phyloP scores from a whole-genome alignment of 306 rosid species.

The Dalbergia cochinchinensis region DNA sequence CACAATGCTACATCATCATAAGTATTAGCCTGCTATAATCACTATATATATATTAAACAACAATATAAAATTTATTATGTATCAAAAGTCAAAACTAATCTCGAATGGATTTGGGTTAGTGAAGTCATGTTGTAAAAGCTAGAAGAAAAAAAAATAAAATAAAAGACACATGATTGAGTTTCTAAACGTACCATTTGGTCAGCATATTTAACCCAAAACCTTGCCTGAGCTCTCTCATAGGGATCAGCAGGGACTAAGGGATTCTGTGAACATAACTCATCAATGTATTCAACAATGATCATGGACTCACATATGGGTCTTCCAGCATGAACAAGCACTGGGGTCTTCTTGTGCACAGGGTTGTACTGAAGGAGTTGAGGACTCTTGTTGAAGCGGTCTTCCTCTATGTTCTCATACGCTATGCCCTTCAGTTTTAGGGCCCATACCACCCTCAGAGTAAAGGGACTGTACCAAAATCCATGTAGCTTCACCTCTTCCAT shows the following conservation, averaged over 20 bases:
- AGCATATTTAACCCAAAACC: conserved; percentile 59
- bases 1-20: too few species aligned
- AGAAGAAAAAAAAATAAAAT: too few species aligned
- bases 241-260: conserved; percentile 58
- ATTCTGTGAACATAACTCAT: conserved; percentile 57
- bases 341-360: conserved; percentile 60
- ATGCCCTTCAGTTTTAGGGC: conserved; percentile 60
- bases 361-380: conserved; percentile 56
- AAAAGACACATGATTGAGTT: neutral
- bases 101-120: neutral
- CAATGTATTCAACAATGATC: conserved; percentile 63
- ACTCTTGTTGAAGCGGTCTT: conserved; percentile 61
- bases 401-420: conserved; percentile 58
- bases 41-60: too few species aligned
- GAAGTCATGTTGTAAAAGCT: neutral
- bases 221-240: conserved; percentile 52
- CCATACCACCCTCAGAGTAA: conserved; percentile 58
- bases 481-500: conserved; percentile 55
- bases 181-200: conserved; percentile 38
- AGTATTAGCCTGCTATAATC: too few species aligned
- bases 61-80: too few species aligned
- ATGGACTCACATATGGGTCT: conserved; percentile 62
- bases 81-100: too few species aligned
- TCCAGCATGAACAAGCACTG: conserved; percentile 63
- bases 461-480: conserved; percentile 65